phyloP scores from a whole-genome alignment of 2,329 filamentous ascomycete species.

The Aaosphaeria pasadenensis region DNA sequence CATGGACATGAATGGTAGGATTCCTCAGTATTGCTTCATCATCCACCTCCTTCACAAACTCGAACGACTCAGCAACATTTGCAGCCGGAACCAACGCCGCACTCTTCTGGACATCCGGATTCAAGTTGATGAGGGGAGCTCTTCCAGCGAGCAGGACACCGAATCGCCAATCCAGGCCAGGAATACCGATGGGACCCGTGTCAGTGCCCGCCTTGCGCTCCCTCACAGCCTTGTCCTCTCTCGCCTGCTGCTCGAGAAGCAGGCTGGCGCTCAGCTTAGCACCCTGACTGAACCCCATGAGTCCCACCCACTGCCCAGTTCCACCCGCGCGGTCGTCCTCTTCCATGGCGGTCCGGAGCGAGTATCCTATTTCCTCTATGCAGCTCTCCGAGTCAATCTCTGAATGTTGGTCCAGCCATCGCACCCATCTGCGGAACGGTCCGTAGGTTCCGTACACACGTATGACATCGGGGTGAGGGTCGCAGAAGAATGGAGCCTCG shows the following conservation, averaged over 20 bases:
- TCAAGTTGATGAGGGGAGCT: conserved; percentile 56
- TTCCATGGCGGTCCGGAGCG: conserved; percentile 44
- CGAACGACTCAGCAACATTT: conserved; percentile 33
- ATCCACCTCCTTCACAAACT: conserved; percentile 36
- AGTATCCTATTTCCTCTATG: conserved; percentile 47
- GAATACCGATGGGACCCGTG: conserved; percentile 21
- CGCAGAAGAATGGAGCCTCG: conserved; percentile 64
- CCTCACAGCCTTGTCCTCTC: conserved; percentile 31
- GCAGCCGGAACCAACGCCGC: not conserved
- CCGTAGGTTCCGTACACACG: conserved; percentile 63
- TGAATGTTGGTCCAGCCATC: conserved; percentile 59
- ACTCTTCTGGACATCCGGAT: conserved; percentile 35
- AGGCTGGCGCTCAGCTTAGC: conserved; percentile 48
- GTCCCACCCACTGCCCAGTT: conserved; percentile 47
- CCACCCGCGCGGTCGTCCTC: conserved; percentile 41
- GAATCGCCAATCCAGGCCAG: conserved; percentile 52
- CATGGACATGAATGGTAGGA: conserved; percentile 68
- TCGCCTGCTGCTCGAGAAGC: conserved; percentile 58
- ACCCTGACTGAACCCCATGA: conserved; percentile 51
- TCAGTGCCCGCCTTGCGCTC: conserved; percentile 15
- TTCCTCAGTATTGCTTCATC: conserved; percentile 49
- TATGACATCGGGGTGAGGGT: conserved; percentile 60
- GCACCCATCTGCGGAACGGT: conserved; percentile 64
- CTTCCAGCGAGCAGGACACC: conserved; percentile 62
- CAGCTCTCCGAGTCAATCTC: conserved; percentile 50